Percentiles rank a stretch among this genome's conserved stretches.
These are phyloP conservation scores for Termitomyces sp. DNA, from an alignment of 768 basidiomycete species.

Conservation along the genomic window DNA sequence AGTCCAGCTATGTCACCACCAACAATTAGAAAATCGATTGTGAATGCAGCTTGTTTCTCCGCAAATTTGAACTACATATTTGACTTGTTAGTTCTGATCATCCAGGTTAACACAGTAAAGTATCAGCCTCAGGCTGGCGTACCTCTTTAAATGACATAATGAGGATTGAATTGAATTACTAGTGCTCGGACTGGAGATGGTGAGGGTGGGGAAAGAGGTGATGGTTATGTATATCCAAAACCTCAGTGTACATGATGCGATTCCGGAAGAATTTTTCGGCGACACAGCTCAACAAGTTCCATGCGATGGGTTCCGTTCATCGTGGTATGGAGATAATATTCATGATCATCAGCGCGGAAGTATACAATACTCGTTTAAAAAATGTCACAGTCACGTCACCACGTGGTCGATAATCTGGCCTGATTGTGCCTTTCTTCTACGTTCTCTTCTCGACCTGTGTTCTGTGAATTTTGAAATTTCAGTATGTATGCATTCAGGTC, in stretches of 20 bases:
- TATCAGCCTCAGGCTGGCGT: background rate
- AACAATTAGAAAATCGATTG: slow-evolving; percentile 21
- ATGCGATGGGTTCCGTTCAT: slow-evolving; percentile 2
- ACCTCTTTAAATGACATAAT: background rate
- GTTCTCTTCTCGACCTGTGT: no score
- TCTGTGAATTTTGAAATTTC: no score
- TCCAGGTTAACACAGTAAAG: no score
- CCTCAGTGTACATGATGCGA: background rate
- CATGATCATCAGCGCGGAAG: background rate
- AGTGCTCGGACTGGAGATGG: background rate
- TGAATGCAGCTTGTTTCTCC: slow-evolving; percentile 2
- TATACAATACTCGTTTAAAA: background rate
- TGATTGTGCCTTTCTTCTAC: no score
- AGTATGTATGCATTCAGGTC: no score
- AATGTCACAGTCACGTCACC: background rate
- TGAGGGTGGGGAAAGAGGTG: background rate
- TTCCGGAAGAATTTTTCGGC: slow-evolving; percentile 1
- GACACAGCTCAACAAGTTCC: background rate
- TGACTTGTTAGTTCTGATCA: background rate
- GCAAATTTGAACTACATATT: slow-evolving; percentile 5
- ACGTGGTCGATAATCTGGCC: background rate
- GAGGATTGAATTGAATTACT: background rate
- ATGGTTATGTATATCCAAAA: background rate
- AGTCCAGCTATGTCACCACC: slow-evolving; percentile 50
- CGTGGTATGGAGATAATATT: background rate